These are phyloP conservation scores for Pezicula neosporulosa DNA, from an alignment of 2,329 filamentous ascomycete species.

Conservation along the genomic window DNA sequence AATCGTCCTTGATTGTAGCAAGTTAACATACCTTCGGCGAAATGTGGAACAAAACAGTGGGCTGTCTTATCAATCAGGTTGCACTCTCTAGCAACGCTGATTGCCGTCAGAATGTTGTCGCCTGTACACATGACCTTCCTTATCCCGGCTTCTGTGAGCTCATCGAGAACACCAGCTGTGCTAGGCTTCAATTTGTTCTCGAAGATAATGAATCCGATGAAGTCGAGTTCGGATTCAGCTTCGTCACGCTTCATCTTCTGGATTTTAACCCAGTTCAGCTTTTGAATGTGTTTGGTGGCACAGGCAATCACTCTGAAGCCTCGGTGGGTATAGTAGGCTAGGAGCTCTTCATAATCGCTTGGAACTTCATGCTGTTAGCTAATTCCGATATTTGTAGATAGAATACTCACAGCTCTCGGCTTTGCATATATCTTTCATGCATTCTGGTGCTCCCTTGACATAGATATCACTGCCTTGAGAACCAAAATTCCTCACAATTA, in stretches of 20 bases:
- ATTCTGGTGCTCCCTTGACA: slow-evolving; percentile 95
- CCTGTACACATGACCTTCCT: slow-evolving; percentile 94
- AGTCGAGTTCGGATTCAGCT: slow-evolving; percentile 79
- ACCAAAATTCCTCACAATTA: slow-evolving; percentile 85
- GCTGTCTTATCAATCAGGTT: slow-evolving; percentile 74
- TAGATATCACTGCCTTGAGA: slow-evolving; percentile 82
- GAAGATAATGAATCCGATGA: slow-evolving; percentile 95
- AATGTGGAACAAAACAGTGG: slow-evolving; percentile 91
- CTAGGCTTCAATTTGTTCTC: slow-evolving; percentile 96
- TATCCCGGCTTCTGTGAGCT: slow-evolving; percentile 80
- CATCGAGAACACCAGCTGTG: slow-evolving; percentile 75
- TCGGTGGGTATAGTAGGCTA: slow-evolving; percentile 89
- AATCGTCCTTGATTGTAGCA: not conserved
- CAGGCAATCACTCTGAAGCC: slow-evolving; percentile 96
- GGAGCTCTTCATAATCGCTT: slow-evolving; percentile 80
- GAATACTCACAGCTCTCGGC: slow-evolving; percentile 67
- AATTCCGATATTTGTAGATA: slow-evolving; percentile 1
- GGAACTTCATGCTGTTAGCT: slow-evolving; percentile 54
- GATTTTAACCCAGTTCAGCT: slow-evolving; percentile 88
- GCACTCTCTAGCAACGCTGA: slow-evolving; percentile 92
- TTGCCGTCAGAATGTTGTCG: slow-evolving; percentile 95
- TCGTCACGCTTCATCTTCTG: slow-evolving; percentile 90
- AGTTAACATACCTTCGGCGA: slow-evolving; percentile 59
- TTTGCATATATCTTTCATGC: slow-evolving; percentile 89
- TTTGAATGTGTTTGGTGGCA: slow-evolving; percentile 82